Base-by-base conservation (phyloP, 495 filamentous ascomycete species). In the Umbilicaria muhlenbergii region DNA sequence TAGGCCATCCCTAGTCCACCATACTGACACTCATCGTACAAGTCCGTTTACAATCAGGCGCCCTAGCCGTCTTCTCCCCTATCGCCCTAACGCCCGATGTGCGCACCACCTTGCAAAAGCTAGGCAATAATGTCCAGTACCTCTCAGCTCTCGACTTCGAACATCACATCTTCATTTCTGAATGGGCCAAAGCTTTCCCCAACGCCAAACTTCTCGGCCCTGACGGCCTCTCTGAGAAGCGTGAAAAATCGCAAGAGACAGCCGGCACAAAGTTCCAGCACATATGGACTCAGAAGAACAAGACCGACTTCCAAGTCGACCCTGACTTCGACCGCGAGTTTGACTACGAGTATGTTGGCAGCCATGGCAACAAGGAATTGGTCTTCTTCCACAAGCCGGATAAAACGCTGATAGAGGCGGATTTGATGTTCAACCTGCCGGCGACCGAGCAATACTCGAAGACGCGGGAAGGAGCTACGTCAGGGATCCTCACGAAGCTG, bases 351-450 rank as follows among this genome's bases (percentile, higher is more conserved):
- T 93, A 78, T 56, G 80, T 94, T 28, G 64, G 77, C 52, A 73
- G 71, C 5, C 91, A 96, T 58, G 63, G 67, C 11, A 93, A 87
- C 56, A 80, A 83, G 58, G 91, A 98, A 59, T 58, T 96, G 11
- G 85, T 89, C 16, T 85, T 95, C 58, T 59, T 78, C 54, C 84
- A 93, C 59, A 82, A 81, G 57, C 86, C 83, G 0, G 78, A 81
- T 19, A 65, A 68, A 33, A 86, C 86, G 0, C 62, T 98, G n/a
- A 85, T 98, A 51, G 67, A 94, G 63, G 91, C 86, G 15, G 91
- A 98, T 56, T 57, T 96, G 34, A 51, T 95, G 44, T 98, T 96
- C 67, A 95, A 94, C 58, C 61, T 94, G 16, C 91, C 91, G 0
- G 80, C 88, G 1, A 70, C 59, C 1, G 91, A 96, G 63, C 91